These are phyloP conservation scores for Aegilops speltoides DNA, from an alignment of 176 grass and related monocot species.

Conservation along the genomic window DNA sequence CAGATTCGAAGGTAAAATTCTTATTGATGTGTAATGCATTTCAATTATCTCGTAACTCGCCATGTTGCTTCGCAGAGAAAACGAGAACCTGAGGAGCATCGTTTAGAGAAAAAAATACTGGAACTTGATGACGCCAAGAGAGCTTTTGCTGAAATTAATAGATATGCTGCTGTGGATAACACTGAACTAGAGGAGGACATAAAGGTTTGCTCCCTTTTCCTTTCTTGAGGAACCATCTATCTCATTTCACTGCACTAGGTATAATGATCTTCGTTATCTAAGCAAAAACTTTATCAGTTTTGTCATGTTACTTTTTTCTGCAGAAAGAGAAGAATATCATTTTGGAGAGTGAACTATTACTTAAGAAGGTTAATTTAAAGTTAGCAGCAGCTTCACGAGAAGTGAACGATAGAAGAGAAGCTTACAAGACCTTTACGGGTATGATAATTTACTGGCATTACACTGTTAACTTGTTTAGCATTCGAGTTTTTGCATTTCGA, in stretches of 20 bases:
- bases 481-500: too few relatives aligned
- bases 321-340: conserved; percentile 58
- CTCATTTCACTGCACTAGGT: conserved; percentile 7
- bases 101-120: conserved; percentile 45
- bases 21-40: background rate
- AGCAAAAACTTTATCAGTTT: background rate
- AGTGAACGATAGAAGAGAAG: conserved; percentile 46
- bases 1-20: conserved; percentile 62
- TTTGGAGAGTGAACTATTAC: conserved; percentile 41
- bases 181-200: conserved; percentile 77
- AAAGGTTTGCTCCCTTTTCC: conserved; percentile 43
- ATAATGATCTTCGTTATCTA: conserved; percentile 8
- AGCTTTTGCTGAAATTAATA: conserved; percentile 50
- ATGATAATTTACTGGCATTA: conserved; percentile 26
- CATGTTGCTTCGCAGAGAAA: conserved; percentile 53
- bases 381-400: conserved; percentile 38
- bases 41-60: conserved; percentile 5
- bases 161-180: conserved; percentile 37
- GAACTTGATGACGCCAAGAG: conserved; percentile 54
- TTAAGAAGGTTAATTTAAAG: conserved; percentile 52
- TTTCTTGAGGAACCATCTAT: conserved; percentile 16
- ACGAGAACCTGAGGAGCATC: conserved; percentile 37
- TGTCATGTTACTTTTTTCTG: conserved; percentile 23
- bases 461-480: background rate
- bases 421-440: conserved; percentile 59